Conservation (phyloP, 2,329 filamentous ascomycete species). For the Dothideomycetes sp. region DNA sequence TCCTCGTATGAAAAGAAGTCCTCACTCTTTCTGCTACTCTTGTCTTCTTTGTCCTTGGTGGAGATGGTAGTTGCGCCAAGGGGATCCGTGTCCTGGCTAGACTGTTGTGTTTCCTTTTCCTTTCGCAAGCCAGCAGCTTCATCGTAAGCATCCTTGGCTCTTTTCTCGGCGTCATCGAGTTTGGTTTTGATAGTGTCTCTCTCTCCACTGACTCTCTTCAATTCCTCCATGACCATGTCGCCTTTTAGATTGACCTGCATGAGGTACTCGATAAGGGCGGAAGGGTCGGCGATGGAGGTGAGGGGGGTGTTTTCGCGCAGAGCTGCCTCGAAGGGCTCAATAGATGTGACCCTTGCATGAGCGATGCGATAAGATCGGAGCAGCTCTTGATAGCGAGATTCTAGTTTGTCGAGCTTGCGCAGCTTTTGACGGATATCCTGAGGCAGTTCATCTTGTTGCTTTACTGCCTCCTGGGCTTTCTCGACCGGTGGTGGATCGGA, state of each 20-base stretch:
- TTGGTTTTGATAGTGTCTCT: conserved; percentile 73
- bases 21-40: conserved; percentile 27
- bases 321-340: conserved; percentile 87
- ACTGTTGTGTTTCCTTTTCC: conserved; percentile 16
- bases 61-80: conserved; percentile 3
- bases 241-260: conserved; percentile 76
- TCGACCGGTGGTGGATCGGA: conserved; percentile 17
- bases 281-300: conserved; percentile 77
- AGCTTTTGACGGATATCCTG: conserved; percentile 67
- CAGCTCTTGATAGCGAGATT: conserved; percentile 79
- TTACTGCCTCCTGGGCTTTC: conserved; percentile 24
- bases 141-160: conserved; percentile 51
- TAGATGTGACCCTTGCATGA: conserved; percentile 73
- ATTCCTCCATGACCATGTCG: conserved; percentile 88
- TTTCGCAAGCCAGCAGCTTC: conserved; percentile 52
- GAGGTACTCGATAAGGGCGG: conserved; percentile 79
- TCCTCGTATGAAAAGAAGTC: conserved; percentile 90
- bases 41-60: conserved; percentile 2
- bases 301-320: conserved; percentile 88
- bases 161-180: conserved; percentile 58
- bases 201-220: conserved; percentile 73
- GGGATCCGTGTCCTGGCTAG: conserved; percentile 19
- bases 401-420: conserved; percentile 81
- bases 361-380: conserved; percentile 86
- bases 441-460: conserved; percentile 51